Evolutionary conservation across 2,329 filamentous ascomycete genomes (phyloP), one percentile per base, ranked within the genome.

Genomic region (Trichoderma atroviride): DNA sequence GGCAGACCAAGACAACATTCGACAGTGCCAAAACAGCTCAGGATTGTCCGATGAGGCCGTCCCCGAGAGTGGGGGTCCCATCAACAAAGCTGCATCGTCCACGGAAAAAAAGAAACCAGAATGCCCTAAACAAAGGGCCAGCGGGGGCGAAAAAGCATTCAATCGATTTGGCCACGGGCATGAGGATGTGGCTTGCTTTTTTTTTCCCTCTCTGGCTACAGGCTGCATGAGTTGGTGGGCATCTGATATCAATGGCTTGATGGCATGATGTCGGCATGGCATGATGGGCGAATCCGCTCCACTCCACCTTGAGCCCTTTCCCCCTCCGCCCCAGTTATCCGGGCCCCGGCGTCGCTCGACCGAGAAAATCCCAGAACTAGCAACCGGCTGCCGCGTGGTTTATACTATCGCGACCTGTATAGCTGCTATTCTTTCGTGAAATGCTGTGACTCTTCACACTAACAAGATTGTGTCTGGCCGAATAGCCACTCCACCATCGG

Each of bases 151-250:
- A 61, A 9, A 3, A n/a, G 16, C 27, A 50, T 61, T 19, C n/a
- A 61, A 9, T 22, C n/a, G 13, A 59, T 29, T n/a, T 24, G n/a
- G 10, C 31, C 40, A 59, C 43, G 64, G 55, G 16, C 64, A 35
- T 60, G 64, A 57, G 64, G 61, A 64, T 55, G 61, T 64, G 59
- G 40, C 31, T 62, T 62, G 43, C 13, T 50, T 50, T 50, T 50
- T 3, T 47, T n/a, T n/a, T 4, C 47, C 27, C 5, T 47, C n/a
- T 22, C 16, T 22, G 19, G 6, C 43, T 47, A n/a, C 43, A 13
- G 43, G 43, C 27, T 52, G 47, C 47, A 43, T 59, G 56, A n/a
- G 33, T 10, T 10, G 37, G 61, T 64, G 61, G 61, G 61, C 61
- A 55, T 55, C 50, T 55, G 61, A 55, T 29, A 57, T 35, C 33